These are phyloP conservation scores for Marasmius tenuissimus DNA, from an alignment of 1,284 basidiomycete species.

Conservation along the genomic window DNA sequence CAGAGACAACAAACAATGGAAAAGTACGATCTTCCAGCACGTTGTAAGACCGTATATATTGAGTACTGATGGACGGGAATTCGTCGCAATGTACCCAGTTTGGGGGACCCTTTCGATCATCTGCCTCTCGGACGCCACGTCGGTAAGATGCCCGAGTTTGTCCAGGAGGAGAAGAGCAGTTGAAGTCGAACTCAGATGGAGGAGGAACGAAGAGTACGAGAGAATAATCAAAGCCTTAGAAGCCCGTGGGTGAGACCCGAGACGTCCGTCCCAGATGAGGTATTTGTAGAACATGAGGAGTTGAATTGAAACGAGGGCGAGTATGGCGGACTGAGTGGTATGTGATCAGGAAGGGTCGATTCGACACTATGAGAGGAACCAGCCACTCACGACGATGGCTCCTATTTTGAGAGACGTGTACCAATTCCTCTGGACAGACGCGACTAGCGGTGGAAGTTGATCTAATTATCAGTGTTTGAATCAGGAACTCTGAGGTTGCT, in stretches of 20 bases:
- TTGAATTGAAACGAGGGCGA: background rate
- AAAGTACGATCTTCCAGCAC: background rate
- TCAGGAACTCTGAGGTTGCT: background rate
- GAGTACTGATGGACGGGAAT: background rate
- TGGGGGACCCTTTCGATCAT: background rate
- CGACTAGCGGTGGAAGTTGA: background rate
- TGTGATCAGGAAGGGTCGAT: background rate
- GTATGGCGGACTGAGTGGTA: background rate
- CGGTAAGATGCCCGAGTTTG: background rate
- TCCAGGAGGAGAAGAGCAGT: background rate
- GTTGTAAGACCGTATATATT: background rate
- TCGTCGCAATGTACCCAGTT: background rate
- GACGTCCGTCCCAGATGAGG: background rate
- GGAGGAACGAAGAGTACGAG: background rate
- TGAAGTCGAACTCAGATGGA: background rate
- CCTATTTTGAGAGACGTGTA: background rate
- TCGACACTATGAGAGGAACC: background rate
- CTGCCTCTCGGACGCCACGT: background rate
- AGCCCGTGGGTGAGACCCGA: background rate
- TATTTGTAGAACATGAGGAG: background rate
- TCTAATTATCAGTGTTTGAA: background rate
- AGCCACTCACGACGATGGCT: background rate
- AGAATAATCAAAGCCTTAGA: background rate
- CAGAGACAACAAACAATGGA: background rate
- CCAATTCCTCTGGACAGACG: background rate